These are phyloP conservation scores for Xylaria sp. DNA, from an alignment of 2,329 filamentous ascomycete genomes.

Conservation along the genomic window DNA sequence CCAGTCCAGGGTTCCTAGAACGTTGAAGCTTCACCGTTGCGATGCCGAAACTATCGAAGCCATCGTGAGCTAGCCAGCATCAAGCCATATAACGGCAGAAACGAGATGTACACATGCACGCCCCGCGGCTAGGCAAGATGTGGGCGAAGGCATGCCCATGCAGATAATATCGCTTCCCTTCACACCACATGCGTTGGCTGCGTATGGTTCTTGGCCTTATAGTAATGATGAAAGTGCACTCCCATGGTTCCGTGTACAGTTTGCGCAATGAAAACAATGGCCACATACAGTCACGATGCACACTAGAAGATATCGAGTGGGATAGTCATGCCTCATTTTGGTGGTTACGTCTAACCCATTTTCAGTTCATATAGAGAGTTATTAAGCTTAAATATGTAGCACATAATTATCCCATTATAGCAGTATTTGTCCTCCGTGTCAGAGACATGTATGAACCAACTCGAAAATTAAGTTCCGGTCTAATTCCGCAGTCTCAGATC, in stretches of 20 bases:
- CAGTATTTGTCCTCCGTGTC: conserved; percentile 1
- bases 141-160: conserved; percentile 8
- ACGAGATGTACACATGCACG: conserved; percentile 26
- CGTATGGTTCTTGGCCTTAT: conserved; percentile 8
- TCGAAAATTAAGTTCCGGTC: conserved; percentile 13
- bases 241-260: not conserved
- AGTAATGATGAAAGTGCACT: conserved; percentile 1
- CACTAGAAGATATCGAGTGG: not conserved
- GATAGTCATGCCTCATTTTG: not conserved
- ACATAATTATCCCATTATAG: not conserved
- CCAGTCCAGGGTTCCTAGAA: conserved; percentile 28
- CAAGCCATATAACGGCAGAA: conserved; percentile 27
- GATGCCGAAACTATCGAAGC: conserved; percentile 37
- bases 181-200: conserved; percentile 5
- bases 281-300: not conserved
- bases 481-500: conserved; percentile 21
- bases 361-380: conserved; percentile 2
- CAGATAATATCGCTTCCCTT: conserved; percentile 15
- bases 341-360: conserved; percentile 7
- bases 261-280: not conserved
- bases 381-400: conserved; percentile 4
- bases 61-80: conserved; percentile 34
- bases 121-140: conserved; percentile 26
- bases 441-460: conserved; percentile 16
- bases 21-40: conserved; percentile 32